These are phyloP conservation scores for Tolypocladium guangdongense DNA, from an alignment of 2,329 filamentous ascomycete species.

Conservation along the genomic window DNA sequence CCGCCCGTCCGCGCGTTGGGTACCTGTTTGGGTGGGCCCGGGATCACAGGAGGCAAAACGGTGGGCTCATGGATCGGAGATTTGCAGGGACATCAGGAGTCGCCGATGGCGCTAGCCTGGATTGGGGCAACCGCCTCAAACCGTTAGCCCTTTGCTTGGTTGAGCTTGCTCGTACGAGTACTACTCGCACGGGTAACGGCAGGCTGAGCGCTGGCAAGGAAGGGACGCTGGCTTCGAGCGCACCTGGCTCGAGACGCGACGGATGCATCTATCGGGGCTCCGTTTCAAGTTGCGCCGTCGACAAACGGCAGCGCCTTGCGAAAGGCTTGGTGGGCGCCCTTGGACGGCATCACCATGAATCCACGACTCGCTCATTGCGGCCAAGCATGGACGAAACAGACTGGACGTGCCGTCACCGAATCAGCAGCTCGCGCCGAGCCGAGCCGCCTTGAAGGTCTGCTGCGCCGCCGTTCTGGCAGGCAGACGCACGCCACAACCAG, in stretches of 20 bases:
- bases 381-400: background rate
- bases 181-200: too few species aligned
- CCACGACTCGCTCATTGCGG: background rate
- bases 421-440: background rate
- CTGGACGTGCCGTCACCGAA: too few species aligned
- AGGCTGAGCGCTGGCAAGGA: background rate
- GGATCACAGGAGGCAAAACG: background rate
- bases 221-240: background rate
- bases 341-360: background rate
- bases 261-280: background rate
- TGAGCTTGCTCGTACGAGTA: background rate
- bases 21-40: background rate
- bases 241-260: background rate
- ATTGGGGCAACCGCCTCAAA: constrained; percentile 1
- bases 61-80: constrained; percentile 7
- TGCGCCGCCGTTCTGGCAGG: background rate
- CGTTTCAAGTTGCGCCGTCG: background rate
- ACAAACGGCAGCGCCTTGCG: background rate
- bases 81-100: constrained; percentile 10
- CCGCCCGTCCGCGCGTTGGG: background rate
- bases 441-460: background rate
- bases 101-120: constrained; percentile 7
- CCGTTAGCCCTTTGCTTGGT: background rate
- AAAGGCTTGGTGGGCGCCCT: background rate
- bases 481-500: background rate